A percentile compares a stretch with the other conserved stretches of the same genome.
Conservation (phyloP, 805 yeast species). For the Yamadazyma akitaensis region DNA sequence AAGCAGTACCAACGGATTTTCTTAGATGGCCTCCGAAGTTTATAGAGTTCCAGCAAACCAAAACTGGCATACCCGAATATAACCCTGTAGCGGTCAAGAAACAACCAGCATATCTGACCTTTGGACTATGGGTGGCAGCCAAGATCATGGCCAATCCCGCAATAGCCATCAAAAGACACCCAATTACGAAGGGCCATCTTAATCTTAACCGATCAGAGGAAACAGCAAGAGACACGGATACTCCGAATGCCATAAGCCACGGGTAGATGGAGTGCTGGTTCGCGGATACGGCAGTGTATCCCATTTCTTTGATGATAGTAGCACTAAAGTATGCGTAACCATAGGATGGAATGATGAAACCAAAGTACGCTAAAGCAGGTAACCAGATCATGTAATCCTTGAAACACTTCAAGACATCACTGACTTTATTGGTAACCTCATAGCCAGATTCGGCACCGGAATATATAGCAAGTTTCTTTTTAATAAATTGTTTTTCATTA, state of each 20-base stretch:
- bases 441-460: conserved; percentile 42
- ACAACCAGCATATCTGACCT: conserved; percentile 56
- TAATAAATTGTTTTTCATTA: conserved; percentile 53
- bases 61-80: conserved; percentile 64
- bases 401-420: conserved; percentile 47
- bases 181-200: conserved; percentile 45
- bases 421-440: conserved; percentile 44
- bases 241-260: conserved; percentile 74
- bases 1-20: conserved; percentile 55
- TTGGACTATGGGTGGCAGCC: conserved; percentile 38
- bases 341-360: conserved; percentile 67
- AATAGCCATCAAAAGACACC: conserved; percentile 32
- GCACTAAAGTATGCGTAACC: conserved; percentile 76
- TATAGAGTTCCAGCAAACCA: conserved; percentile 64
- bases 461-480: conserved; percentile 50
- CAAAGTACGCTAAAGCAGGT: conserved; percentile 61
- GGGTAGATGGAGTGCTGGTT: conserved; percentile 84
- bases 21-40: conserved; percentile 63
- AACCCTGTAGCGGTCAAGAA: conserved; percentile 58
- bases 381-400: conserved; percentile 59
- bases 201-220: conserved; percentile 52
- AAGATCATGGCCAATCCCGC: conserved; percentile 56
- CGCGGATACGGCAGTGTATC: conserved; percentile 67
- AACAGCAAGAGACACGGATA: conserved; percentile 58
- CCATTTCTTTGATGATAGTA: conserved; percentile 57